Base-by-base conservation (phyloP, 805 yeast species). In the Wickerhamiella hasegawae region DNA sequence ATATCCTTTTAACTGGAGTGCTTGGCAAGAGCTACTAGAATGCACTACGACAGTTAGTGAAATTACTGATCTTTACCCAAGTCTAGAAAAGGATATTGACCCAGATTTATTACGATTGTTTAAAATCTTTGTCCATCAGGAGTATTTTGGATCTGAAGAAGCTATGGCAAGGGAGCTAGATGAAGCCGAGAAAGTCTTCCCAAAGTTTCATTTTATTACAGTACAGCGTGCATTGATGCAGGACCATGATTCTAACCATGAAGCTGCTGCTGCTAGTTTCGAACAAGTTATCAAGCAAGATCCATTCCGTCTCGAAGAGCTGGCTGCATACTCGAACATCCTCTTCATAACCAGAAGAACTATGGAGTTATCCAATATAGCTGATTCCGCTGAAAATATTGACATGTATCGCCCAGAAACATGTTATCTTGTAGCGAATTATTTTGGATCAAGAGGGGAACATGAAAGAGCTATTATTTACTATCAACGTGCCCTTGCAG, bases 381-480 rank as follows among this genome's bases (percentile, higher is more conserved):
- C 97, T 1, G 95, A 85, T 49, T 69, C 76, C 51, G 81, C 93
- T 0, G 68, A 79, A 1, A 73, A 73, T 32, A 71, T 84, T 8
- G 96, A 90, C 55, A 76, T 73, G 49, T 82, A 81, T 53, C 66
- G 95, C 35, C 85, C 96, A 0, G 98, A 90, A 53, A 80, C 96
- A 1, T 85, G 96, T 55, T 84, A 95, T 49, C 78, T 90, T 18
- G 66, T 85, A 18, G 98, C 96, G 2, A 90, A 90, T 55, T 87
- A 82, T 57, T 85, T 85, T 55, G 80, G 94, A 24, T 67, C 90
- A 55, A 75, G 79, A 46, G 81, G 84, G 42, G 94, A 90, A 46
- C 98, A 90, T 56, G 96, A 84, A 53, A 81, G 80, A 56, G 93
- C 99, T 0, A 82, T 90, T 40, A 73, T 78, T 73, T 84, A 83